phyloP scores from a whole-genome alignment of 208 protist genomes.

The Wallacemonas sp. region DNA sequence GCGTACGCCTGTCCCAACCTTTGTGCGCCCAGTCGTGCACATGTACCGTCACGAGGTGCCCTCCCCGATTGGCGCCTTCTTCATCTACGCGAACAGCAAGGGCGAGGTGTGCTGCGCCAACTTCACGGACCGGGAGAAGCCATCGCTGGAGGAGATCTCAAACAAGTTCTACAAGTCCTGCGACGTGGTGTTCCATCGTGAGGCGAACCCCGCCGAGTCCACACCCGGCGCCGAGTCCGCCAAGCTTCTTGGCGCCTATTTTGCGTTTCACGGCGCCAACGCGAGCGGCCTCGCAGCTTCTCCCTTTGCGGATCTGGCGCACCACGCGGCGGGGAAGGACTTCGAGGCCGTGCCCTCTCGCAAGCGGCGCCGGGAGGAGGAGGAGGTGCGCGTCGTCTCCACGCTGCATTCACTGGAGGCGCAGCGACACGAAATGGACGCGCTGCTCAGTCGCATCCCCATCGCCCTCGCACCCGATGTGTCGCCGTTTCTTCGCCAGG shows the following conservation, averaged over 20 bases:
- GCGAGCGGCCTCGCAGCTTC: background rate
- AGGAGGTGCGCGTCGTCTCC: background rate
- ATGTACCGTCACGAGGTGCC: slow-evolving; percentile 43
- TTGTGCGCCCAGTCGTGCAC: slow-evolving; percentile 19
- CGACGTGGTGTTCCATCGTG: slow-evolving; percentile 1
- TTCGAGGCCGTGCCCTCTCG: no score
- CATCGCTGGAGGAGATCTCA: background rate
- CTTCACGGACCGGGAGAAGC: slow-evolving; percentile 24
- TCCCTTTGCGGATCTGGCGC: background rate
- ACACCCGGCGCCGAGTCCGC: slow-evolving; percentile 17
- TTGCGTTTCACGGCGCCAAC: slow-evolving; percentile 23
- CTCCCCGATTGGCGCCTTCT: slow-evolving; percentile 54
- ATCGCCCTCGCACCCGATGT: slow-evolving; percentile 39
- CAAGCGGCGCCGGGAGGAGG: slow-evolving; percentile 13
- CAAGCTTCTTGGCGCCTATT: slow-evolving; percentile 36
- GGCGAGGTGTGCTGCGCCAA: slow-evolving; percentile 56
- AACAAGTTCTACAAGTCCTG: background rate
- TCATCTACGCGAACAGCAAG: slow-evolving; percentile 51
- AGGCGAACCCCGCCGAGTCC: background rate
- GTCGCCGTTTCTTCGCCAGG: slow-evolving; percentile 31
- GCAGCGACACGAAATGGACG: slow-evolving; percentile 5
- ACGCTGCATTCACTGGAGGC: background rate
- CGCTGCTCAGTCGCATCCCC: slow-evolving; percentile 34
- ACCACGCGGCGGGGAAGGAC: no score
- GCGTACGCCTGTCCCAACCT: background rate